Conservation (phyloP, 768 basidiomycete species). For the Pleurotus cornucopiae region DNA sequence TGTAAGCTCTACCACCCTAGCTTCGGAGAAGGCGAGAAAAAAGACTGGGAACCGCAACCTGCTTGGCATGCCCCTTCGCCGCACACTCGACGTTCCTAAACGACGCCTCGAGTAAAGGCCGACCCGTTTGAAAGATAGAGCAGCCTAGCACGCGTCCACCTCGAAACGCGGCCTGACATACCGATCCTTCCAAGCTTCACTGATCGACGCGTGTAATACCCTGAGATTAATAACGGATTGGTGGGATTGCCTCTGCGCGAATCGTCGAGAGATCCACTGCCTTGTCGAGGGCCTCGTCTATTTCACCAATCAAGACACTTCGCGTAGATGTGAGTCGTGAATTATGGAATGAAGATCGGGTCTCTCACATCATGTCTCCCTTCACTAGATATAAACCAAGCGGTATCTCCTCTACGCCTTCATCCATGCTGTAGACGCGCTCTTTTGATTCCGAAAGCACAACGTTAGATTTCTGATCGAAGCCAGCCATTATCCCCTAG, state of each 20-base stretch:
- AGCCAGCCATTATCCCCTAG: constrained; percentile 88
- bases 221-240: constrained; percentile 63
- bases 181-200: background rate
- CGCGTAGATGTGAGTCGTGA: too few relatives aligned
- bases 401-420: constrained; percentile 91
- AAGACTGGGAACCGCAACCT: too few relatives aligned
- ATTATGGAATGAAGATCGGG: too few relatives aligned
- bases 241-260: constrained; percentile 82
- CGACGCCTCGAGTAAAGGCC: too few relatives aligned
- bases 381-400: constrained; percentile 96
- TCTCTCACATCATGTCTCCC: constrained; percentile 93
- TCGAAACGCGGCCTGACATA: too few relatives aligned
- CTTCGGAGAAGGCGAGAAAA: too few relatives aligned
- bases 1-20: too few relatives aligned
- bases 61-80: too few relatives aligned
- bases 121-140: too few relatives aligned
- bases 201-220: constrained; percentile 1
- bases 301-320: constrained; percentile 77
- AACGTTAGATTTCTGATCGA: constrained; percentile 93
- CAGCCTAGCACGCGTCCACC: too few relatives aligned
- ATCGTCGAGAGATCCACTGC: constrained; percentile 71
- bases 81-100: too few relatives aligned
- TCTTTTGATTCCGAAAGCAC: constrained; percentile 94
- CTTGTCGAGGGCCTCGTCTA: constrained; percentile 79
- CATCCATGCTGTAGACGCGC: constrained; percentile 86